Conservation (phyloP, 2,329 filamentous ascomycete species). For the Aspergillus novoparasiticus region DNA sequence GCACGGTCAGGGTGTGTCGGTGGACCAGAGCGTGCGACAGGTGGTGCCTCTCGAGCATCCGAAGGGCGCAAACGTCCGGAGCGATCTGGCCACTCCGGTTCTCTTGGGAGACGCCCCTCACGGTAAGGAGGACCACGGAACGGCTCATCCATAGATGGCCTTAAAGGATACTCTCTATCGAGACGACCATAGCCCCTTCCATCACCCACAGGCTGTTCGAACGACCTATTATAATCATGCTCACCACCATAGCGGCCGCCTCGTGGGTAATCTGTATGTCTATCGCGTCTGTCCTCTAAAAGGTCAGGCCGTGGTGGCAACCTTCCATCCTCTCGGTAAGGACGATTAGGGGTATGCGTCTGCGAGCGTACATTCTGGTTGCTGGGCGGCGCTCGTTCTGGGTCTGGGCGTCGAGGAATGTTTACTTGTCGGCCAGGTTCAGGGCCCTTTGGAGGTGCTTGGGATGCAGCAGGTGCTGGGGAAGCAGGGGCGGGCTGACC, state of each 20-base stretch:
- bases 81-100: conserved; percentile 43
- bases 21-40: conserved; percentile 29
- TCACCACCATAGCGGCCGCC: conserved; percentile 39
- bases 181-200: conserved; percentile 40
- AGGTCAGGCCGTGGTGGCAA: conserved; percentile 43
- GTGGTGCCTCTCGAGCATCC: conserved; percentile 28
- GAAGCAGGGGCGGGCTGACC: conserved; percentile 17
- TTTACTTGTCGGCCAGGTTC: conserved; percentile 33
- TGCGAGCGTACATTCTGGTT: conserved; percentile 34
- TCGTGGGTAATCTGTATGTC: conserved; percentile 41
- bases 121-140: conserved; percentile 40
- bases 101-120: conserved; percentile 36
- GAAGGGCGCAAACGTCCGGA: conserved; percentile 35
- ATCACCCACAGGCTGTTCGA: conserved; percentile 38
- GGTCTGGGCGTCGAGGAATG: conserved; percentile 43
- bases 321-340: conserved; percentile 40
- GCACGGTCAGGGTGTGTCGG: conserved; percentile 35
- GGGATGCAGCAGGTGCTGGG: conserved; percentile 25
- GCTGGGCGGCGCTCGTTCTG: conserved; percentile 33
- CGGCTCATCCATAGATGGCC: conserved; percentile 41
- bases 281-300: conserved; percentile 43
- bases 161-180: conserved; percentile 39
- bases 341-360: conserved; percentile 41
- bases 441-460: conserved; percentile 29
- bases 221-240: conserved; percentile 38